Conservation (phyloP, 1,284 basidiomycete genomes). For the Malassezia yamatoensis region DNA sequence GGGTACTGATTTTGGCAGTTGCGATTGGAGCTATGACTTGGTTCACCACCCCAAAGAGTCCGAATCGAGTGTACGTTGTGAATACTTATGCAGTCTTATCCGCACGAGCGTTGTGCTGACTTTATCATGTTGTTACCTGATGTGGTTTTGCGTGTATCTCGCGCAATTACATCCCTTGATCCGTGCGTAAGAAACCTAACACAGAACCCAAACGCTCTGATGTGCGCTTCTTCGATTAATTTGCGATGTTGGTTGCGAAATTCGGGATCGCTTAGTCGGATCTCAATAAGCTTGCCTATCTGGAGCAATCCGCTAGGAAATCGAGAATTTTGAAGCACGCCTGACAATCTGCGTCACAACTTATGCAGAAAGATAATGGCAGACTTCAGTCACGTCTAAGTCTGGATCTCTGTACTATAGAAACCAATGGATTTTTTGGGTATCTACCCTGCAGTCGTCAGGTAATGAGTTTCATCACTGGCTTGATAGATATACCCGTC, state of each 20-base stretch:
- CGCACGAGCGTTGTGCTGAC: conserved; percentile 36
- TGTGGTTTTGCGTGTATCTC: conserved; percentile 48
- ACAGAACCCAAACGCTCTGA: conserved; percentile 37
- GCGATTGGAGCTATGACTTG: conserved; percentile 29
- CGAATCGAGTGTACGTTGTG: conserved; percentile 42
- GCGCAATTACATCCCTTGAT: conserved; percentile 46
- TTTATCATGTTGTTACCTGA: conserved; percentile 45
- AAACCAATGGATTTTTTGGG: not conserved
- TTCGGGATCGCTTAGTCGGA: too few relatives aligned
- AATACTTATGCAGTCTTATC: conserved; percentile 26
- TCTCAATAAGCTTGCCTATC: too few relatives aligned
- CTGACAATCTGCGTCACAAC: too few relatives aligned
- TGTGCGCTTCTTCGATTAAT: conserved; percentile 31
- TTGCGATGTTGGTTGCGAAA: not conserved
- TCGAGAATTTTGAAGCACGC: too few relatives aligned
- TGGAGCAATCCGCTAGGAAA: too few relatives aligned
- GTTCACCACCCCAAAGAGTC: conserved; percentile 41
- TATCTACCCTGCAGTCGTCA: conserved; percentile 27
- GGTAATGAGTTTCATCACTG: conserved; percentile 33
- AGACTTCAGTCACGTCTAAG: too few relatives aligned
- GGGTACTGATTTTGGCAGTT: conserved; percentile 34
- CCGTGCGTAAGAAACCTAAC: conserved; percentile 26
- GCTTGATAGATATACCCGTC: conserved; percentile 39
- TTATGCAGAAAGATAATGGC: too few relatives aligned
- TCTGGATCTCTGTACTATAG: not conserved